Evolutionary conservation across 2,329 filamentous ascomycete genomes (phyloP), one percentile per base, ranked within the genome.

Genomic region (Phymatotrichopsis omnivora): DNA sequence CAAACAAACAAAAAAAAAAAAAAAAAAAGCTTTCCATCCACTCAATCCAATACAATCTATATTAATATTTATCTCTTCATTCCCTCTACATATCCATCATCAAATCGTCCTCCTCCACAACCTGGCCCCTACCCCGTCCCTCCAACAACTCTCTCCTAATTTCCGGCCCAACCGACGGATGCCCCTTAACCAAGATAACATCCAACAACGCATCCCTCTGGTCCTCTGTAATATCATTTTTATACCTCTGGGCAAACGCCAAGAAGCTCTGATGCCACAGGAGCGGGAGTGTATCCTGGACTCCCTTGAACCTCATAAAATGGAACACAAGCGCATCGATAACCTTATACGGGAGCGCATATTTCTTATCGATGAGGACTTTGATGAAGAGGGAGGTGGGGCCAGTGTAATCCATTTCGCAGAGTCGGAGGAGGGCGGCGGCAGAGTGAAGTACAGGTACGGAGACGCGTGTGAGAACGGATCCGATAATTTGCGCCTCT

Each of bases 301-400:
- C 72, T 42, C 75, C 82, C 25, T 84, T 75, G 69, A 94, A 95
- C 12, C 91, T 81, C 52, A 96, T 65, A 65, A 98, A 98, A 65
- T 98, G 89, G 68, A 96, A 96, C 7, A 98, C 91, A 2, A 96
- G 70, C 2, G 86, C 81, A 58, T 98, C 91, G 38, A 98, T 79
- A 42, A 94, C 89, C 65, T 93, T 89, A 68, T 83, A 95, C 0
- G 89, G 91, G 8, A 98, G 70, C 0, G 91, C 91, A 58, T 98
- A 96, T 62, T 93, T 93, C 74, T 98, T 98, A 65, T 95, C 89
- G 3, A 98, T 70, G 28, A 98, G 73, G 1, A 85, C 79, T 61
- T 85, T 85, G 67, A 98, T 93, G 65, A 98, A 93, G 57, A 94
- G 82, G 65, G 95, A 96, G 51, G 87, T 91, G 3, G 87, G 82